Conservation (phyloP, 2,329 filamentous ascomycete species). For the Talaromyces sp. region DNA sequence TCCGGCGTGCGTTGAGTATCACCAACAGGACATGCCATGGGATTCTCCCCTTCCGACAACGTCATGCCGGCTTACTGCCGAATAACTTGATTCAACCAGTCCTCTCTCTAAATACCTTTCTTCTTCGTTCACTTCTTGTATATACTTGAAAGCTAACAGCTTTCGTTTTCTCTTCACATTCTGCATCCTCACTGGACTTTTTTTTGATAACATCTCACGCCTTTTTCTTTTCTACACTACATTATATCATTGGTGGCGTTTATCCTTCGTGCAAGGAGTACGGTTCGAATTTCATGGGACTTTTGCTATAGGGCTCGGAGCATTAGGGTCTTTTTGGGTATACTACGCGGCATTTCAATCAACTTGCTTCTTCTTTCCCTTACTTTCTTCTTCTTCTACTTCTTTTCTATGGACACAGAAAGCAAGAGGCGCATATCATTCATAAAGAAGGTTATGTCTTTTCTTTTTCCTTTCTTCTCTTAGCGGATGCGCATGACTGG, state of each 20-base stretch:
- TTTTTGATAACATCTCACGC: conserved; percentile 5
- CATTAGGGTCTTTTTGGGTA: background rate
- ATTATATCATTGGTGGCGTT: background rate
- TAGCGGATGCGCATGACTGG: background rate
- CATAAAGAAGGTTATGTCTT: background rate
- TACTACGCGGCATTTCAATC: background rate
- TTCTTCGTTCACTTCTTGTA: background rate
- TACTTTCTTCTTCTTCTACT: background rate
- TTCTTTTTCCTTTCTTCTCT: background rate
- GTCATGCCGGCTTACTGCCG: background rate
- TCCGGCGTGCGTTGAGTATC: background rate
- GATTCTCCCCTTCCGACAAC: background rate
- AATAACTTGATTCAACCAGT: background rate
- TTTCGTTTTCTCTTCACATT: background rate
- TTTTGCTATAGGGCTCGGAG: background rate
- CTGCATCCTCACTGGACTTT: background rate
- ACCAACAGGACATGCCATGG: background rate
- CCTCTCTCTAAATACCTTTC: conserved; percentile 2
- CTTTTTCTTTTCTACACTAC: background rate
- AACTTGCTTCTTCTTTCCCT: background rate
- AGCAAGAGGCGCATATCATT: background rate
- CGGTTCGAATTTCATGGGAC: background rate
- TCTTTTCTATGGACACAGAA: background rate
- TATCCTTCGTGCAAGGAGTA: background rate
- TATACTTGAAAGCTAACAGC: background rate